Percentiles rank a stretch among this genome's conserved stretches.
Evolutionary conservation across 352 stramenopile genomes (phyloP).

Genomic region (Globisporangium irregulare): DNA sequence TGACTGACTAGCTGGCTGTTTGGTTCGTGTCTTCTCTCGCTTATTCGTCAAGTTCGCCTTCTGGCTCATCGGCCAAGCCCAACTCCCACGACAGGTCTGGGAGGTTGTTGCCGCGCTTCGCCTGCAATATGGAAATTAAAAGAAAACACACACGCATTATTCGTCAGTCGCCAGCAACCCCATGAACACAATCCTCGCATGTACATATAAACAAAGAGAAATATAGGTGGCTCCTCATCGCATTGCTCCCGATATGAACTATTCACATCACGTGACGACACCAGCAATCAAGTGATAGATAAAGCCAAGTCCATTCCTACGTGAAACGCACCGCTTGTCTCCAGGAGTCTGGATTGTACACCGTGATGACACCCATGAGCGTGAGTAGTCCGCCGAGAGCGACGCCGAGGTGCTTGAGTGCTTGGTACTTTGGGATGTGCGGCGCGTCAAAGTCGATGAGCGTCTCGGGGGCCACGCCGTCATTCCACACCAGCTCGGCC

Average conservation of each 20-base stretch:
- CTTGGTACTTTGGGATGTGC: conserved; percentile 78
- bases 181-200: not conserved
- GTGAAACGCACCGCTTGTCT: conserved; percentile 64
- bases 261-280: not conserved
- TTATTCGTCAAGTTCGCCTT: conserved; percentile 85
- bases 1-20: not conserved
- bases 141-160: conserved; percentile 3
- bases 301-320: not conserved
- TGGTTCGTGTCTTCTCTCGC: conserved; percentile 12
- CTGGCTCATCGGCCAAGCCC: conserved; percentile 63
- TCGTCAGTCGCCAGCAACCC: not conserved
- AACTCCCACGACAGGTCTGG: conserved; percentile 83
- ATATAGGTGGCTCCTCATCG: not conserved
- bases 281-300: not conserved
- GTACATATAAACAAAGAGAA: not conserved
- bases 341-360: conserved; percentile 79
- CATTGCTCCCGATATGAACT: not conserved
- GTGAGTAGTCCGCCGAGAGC: conserved; percentile 56
- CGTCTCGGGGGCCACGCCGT: conserved; percentile 82
- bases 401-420: conserved; percentile 59
- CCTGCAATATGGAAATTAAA: conserved; percentile 24
- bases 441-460: conserved; percentile 88
- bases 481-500: conserved; percentile 84
- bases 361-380: conserved; percentile 75
- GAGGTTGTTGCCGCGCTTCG: conserved; percentile 73